Evolutionary conservation across 2,329 filamentous ascomycete genomes (phyloP), one percentile per base, ranked within the genome.

Genomic region (Fusarium pilosicola): DNA sequence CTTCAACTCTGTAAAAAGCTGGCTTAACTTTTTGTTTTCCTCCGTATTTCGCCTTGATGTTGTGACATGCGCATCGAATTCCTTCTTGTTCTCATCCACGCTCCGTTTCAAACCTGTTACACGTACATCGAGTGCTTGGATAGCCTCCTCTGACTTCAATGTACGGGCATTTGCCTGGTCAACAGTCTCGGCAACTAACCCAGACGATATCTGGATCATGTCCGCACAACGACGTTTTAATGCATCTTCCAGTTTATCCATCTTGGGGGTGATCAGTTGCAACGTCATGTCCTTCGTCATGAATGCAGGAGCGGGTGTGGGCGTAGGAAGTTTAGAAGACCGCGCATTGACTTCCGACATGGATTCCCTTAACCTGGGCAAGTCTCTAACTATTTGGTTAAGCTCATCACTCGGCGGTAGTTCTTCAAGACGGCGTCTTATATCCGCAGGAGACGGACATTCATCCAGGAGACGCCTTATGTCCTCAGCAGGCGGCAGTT

Each of bases 101-200:
- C 41, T 41, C 42, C 59, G 38, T 7, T 65, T 34, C 20, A 69
- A 17, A 73, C 39, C 36, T 28, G 56, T 14, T 36, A 56, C 42
- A 64, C 39, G 57, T 15, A 44, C 46, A 17, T 58, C 48, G 10
- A 74, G n/a, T 7, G 60, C 48, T 22, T 57, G 65, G 36, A 74
- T 45, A 34, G 68, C 55, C 22, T 39, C 26, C 14, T 76, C 68
- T 11, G 75, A 30, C 24, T 62, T 36, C 24, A 67, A 57, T 34
- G 70, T 66, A 34, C 48, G 46, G 6, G 28, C 13, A 38, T 72
- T 71, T 46, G 78, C 79, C 15, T 64, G 55, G 18, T 79, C 70
- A 12, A 81, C 58, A 12, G 76, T 68, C 9, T 24, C n/a, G 12
- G 72, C 70, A 12, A 80, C 48, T 46, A 55, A 22, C 14, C 59